Evolutionary conservation across 192 early-diverging fungal species (phyloP).

Genomic region (Coemansia sp.): DNA sequence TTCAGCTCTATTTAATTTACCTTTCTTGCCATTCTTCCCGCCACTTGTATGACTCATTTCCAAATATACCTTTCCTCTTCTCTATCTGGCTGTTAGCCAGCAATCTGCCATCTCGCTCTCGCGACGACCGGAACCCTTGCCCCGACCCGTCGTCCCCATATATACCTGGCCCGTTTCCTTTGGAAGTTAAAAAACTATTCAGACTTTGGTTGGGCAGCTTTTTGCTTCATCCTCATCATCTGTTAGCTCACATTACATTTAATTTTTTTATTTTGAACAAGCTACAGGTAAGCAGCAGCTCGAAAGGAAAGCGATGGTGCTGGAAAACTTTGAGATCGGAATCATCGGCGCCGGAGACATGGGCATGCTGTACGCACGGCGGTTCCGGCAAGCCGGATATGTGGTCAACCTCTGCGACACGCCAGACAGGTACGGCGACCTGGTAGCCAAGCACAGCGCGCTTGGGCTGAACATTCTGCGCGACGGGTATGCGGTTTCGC

Average conservation of each 20-base stretch:
- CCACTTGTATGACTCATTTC: constrained; percentile 6
- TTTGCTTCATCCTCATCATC: not conserved
- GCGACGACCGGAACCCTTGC: too few relatives aligned
- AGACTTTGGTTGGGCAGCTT: too few relatives aligned
- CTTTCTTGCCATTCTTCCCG: not conserved
- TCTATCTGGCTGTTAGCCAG: not conserved
- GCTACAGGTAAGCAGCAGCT: not conserved
- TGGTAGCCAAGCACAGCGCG: constrained; percentile 63
- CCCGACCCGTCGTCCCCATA: too few relatives aligned
- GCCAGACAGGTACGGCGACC: constrained; percentile 70
- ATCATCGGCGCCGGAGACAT: constrained; percentile 97
- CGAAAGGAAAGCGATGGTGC: constrained; percentile 15
- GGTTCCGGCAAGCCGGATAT: constrained; percentile 73
- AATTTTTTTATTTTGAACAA: too few relatives aligned
- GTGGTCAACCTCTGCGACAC: constrained; percentile 88
- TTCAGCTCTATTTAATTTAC: constrained; percentile 1
- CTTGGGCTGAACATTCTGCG: constrained; percentile 58
- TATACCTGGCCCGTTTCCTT: too few relatives aligned
- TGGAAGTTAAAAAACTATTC: too few relatives aligned
- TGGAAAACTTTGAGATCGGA: constrained; percentile 66
- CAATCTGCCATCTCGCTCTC: not conserved
- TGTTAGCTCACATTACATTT: too few relatives aligned
- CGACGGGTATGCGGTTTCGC: constrained; percentile 85
- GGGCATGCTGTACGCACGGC: constrained; percentile 85
- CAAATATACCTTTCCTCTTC: constrained; percentile 16